Evolutionary conservation across 2,329 filamentous ascomycete species (phyloP), one percentile per base, ranked within the genome.

Genomic region (Mollisia scopiformis): DNA sequence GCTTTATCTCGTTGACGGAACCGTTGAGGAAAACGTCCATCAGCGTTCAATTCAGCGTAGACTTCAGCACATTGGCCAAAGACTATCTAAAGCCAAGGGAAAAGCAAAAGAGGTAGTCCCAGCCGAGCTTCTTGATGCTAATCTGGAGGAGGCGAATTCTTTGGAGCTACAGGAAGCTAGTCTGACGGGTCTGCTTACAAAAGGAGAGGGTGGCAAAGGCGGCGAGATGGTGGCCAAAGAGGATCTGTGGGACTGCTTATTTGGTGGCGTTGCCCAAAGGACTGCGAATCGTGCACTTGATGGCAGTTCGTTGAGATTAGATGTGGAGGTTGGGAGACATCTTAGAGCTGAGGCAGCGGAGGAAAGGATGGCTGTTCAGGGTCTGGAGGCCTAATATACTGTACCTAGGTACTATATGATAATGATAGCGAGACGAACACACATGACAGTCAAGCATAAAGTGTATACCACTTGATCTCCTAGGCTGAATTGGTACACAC

Each of bases 1-100:
- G 90, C 89, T 97, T 75, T 98, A 98, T 73, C 83, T 98, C 2
- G 85, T 97, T n/a, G 87, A 89, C 16, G 91, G 90, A 55, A 96
- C 94, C 0, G 92, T 98, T 0, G 95, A 99, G 72, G 90, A 96
- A 77, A 90, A 90, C 1, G 96, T 98, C 64, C 93, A 98, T 76
- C 87, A 93, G 61, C 84, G 97, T 33, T 95, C 92, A 0, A 92
- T 96, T 1, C 82, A 84, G 62, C 84, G 93, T 28, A 87, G 94
- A 3, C 79, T 97, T 68, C 86, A 89, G 58, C 92, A 97, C 71
- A 89, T 97, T 73, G 82, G 81, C 1, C 79, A 74, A 73, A 50
- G 79, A 73, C 59, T 75, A 5, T 43, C 39, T 2, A 59, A 66
- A 37, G 57, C 67, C 57, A 78, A 77, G 61, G 71, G 72, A 13